Evolutionary conservation across 2,329 filamentous ascomycete species (phyloP).

Genomic region (Ampelomyces quisqualis): DNA sequence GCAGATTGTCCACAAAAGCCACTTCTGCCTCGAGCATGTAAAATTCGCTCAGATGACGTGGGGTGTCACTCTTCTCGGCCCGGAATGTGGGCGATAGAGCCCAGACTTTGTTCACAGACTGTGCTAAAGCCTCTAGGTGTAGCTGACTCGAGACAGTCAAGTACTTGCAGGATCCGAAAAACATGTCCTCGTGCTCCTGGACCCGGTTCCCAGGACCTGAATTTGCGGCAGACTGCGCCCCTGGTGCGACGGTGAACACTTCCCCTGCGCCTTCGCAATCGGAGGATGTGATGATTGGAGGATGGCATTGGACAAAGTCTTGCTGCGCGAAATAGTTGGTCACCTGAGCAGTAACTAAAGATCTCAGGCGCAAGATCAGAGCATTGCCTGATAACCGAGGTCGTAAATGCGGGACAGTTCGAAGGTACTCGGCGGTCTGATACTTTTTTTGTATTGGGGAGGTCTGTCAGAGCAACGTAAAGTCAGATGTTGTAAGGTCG

Average conservation of each 20-base stretch:
- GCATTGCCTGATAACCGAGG: slow-evolving; percentile 78
- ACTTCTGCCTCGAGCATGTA: slow-evolving; percentile 97
- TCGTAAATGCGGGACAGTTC: slow-evolving; percentile 84
- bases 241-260: slow-evolving; percentile 69
- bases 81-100: slow-evolving; percentile 90
- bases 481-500: slow-evolving; percentile 15
- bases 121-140: slow-evolving; percentile 87
- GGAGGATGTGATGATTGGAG: slow-evolving; percentile 91
- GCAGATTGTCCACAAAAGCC: slow-evolving; percentile 71
- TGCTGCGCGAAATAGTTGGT: slow-evolving; percentile 72
- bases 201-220: slow-evolving; percentile 25
- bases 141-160: slow-evolving; percentile 93
- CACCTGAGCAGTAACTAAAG: slow-evolving; percentile 71
- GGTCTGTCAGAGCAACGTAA: slow-evolving; percentile 55
- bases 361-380: slow-evolving; percentile 77
- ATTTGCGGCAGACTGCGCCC: slow-evolving; percentile 21
- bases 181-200: slow-evolving; percentile 49
- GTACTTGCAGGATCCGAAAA: slow-evolving; percentile 88
- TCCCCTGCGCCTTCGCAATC: slow-evolving; percentile 97
- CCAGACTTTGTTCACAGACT: slow-evolving; percentile 89
- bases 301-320: slow-evolving; percentile 79
- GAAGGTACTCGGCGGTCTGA: slow-evolving; percentile 83
- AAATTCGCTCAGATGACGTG: slow-evolving; percentile 92
- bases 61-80: slow-evolving; percentile 80
- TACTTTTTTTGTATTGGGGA: slow-evolving; percentile 97